Evolutionary conservation across 768 basidiomycete species (phyloP).

Genomic region (Suillus americanus): DNA sequence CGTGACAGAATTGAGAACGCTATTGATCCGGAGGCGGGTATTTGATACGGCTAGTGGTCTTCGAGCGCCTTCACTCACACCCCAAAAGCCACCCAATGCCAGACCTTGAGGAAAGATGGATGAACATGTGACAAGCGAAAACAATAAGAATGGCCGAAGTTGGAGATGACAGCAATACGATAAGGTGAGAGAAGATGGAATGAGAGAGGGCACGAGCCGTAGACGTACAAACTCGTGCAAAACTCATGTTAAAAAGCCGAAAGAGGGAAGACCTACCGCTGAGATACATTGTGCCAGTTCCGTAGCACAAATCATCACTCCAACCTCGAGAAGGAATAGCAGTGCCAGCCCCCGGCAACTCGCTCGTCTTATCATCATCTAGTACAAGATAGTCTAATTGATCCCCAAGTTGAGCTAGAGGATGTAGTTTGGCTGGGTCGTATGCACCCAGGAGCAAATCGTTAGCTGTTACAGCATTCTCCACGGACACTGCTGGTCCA

Average conservation of each 20-base stretch:
- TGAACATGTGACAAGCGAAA: conserved; percentile 77
- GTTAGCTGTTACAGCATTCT: conserved; percentile 72
- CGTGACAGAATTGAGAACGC: conserved; percentile 94
- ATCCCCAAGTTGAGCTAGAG: conserved; percentile 88
- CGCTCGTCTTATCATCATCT: conserved; percentile 94
- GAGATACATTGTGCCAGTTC: conserved; percentile 98
- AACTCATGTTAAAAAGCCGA: conserved; percentile 49
- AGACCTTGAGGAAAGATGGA: conserved; percentile 72
- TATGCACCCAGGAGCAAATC: conserved; percentile 86
- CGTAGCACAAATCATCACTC: conserved; percentile 99
- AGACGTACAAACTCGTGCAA: conserved; percentile 46
- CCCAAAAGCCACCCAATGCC: conserved; percentile 93
- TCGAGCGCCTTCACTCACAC: conserved; percentile 89
- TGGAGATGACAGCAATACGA: conserved; percentile 56
- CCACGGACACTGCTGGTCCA: conserved; percentile 36
- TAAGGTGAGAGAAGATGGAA: conserved; percentile 62
- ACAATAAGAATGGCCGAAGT: conserved; percentile 78
- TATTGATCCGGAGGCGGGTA: conserved; percentile 90
- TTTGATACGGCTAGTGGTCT: conserved; percentile 87
- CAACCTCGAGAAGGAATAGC: conserved; percentile 95
- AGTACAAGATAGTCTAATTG: conserved; percentile 94
- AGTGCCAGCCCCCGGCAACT: conserved; percentile 85
- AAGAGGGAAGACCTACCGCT: conserved; percentile 77
- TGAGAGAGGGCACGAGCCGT: conserved; percentile 49
- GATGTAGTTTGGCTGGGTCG: conserved; percentile 92